These are phyloP conservation scores for Epicoccum nigrum DNA, from an alignment of 2,329 filamentous ascomycete genomes.

Conservation along the genomic window DNA sequence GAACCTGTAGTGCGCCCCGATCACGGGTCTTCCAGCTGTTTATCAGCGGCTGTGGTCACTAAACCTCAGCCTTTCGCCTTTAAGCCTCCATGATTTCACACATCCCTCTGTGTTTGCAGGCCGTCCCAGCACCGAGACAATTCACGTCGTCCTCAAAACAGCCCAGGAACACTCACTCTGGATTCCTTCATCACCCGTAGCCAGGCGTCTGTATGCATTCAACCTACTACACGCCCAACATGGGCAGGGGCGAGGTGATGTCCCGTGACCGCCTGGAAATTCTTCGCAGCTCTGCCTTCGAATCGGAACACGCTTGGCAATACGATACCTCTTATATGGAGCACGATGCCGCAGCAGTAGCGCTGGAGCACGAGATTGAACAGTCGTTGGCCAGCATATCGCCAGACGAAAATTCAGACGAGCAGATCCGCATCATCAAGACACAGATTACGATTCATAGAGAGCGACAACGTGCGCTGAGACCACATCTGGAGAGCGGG, in stretches of 20 bases:
- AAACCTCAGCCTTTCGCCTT: conserved; percentile 8
- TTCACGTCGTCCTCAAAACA: not conserved
- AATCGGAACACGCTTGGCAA: conserved; percentile 46
- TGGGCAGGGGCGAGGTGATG: conserved; percentile 34
- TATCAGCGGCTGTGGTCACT: conserved; percentile 23
- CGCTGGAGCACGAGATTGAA: conserved; percentile 43
- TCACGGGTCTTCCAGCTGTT: conserved; percentile 20
- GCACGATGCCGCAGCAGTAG: conserved; percentile 43
- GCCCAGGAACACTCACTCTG: not conserved
- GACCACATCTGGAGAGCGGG: conserved; percentile 46
- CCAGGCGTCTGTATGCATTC: conserved; percentile 5
- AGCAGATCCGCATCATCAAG: conserved; percentile 42
- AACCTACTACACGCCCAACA: conserved; percentile 24
- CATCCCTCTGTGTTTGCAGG: not conserved
- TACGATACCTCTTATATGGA: conserved; percentile 46
- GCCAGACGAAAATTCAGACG: conserved; percentile 46
- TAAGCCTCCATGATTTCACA: conserved; percentile 1
- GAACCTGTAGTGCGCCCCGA: conserved; percentile 19
- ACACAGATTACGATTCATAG: conserved; percentile 46
- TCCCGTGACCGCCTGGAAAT: conserved; percentile 42
- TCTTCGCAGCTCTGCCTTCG: conserved; percentile 46
- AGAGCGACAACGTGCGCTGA: conserved; percentile 42
- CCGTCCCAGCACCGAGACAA: not conserved
- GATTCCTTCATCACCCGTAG: not conserved
- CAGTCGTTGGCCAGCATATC: conserved; percentile 42